Evolutionary conservation across 306 rosid genomes (phyloP).

Genomic region (Hippophae gyantsensis): DNA sequence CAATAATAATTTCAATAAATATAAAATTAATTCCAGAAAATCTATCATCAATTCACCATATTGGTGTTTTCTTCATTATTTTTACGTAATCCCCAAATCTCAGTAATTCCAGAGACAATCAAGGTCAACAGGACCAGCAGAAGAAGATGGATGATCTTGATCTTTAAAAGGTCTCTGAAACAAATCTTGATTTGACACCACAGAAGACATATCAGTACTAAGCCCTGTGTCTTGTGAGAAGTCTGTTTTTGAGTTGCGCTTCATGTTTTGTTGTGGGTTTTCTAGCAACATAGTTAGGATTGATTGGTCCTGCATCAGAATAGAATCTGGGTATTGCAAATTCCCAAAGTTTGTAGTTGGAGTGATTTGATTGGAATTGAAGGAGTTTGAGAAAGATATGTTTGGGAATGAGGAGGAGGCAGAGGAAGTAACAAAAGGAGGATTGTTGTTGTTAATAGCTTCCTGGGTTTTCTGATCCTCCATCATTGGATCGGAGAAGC

Average conservation of each 20-base stretch:
- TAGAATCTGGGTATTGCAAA: slow-evolving; percentile 19
- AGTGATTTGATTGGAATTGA: slow-evolving; percentile 8
- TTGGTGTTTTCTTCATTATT: background rate
- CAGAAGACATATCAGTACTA: slow-evolving; percentile 34
- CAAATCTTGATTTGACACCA: slow-evolving; percentile 31
- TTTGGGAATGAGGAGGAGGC: slow-evolving; percentile 21
- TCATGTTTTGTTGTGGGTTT: slow-evolving; percentile 21
- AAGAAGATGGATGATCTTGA: slow-evolving; percentile 36
- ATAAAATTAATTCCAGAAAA: slow-evolving; percentile 6
- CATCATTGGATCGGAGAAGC: slow-evolving; percentile 48
- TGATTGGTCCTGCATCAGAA: slow-evolving; percentile 28
- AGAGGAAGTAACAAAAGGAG: slow-evolving; percentile 9
- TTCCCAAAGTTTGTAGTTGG: slow-evolving; percentile 17
- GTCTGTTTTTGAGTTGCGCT: slow-evolving; percentile 15
- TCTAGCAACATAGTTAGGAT: slow-evolving; percentile 35
- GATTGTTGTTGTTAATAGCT: slow-evolving; percentile 17
- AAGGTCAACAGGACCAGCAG: slow-evolving; percentile 35
- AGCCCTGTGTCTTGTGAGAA: slow-evolving; percentile 17
- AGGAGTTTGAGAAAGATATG: background rate
- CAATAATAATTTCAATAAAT: slow-evolving; percentile 1
- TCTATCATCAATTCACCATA: background rate
- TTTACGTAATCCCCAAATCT: background rate
- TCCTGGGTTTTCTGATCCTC: slow-evolving; percentile 27
- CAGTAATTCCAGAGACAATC: slow-evolving; percentile 39
- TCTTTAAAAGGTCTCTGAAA: slow-evolving; percentile 23